Percentiles rank a stretch among this genome's conserved stretches.
Evolutionary conservation across 2,329 filamentous ascomycete species (phyloP).

Genomic region (Nemania diffusa): DNA sequence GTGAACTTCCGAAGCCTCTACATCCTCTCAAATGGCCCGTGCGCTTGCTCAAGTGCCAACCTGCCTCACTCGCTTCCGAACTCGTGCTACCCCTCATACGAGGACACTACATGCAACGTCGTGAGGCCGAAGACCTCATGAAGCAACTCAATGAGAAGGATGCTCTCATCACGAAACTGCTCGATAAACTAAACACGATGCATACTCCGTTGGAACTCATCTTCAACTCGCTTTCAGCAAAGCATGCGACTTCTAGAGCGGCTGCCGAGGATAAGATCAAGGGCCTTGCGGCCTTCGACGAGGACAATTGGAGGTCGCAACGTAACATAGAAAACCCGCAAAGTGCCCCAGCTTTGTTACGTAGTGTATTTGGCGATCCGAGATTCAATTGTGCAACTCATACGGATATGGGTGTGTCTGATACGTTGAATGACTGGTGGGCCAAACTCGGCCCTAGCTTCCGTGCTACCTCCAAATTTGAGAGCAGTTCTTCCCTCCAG

Average conservation of each 20-base stretch:
- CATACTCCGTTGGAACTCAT: conserved; percentile 64
- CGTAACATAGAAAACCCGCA: conserved; percentile 42
- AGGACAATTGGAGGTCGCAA: conserved; percentile 53
- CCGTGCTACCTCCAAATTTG: conserved; percentile 38
- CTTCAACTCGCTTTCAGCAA: conserved; percentile 62
- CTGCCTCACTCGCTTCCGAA: conserved; percentile 57
- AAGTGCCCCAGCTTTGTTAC: conserved; percentile 53
- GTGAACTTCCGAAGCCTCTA: conserved; percentile 70
- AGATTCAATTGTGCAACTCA: conserved; percentile 49
- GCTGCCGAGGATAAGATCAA: conserved; percentile 61
- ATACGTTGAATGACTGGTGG: conserved; percentile 62
- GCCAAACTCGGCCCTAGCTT: conserved; percentile 51
- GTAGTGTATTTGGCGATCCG: conserved; percentile 54
- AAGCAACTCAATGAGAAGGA: conserved; percentile 62
- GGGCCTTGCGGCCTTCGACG: conserved; percentile 62
- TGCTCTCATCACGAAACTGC: conserved; percentile 59
- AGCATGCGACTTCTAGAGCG: conserved; percentile 58
- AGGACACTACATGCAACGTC: conserved; percentile 54
- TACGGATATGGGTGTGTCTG: conserved; percentile 48
- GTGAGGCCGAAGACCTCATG: conserved; percentile 57
- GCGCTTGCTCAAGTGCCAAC: conserved; percentile 59
- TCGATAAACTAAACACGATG: conserved; percentile 65
- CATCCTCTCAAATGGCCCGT: conserved; percentile 73
- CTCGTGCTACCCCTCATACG: conserved; percentile 65
- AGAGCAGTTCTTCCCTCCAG: conserved; percentile 26